Base-by-base conservation (phyloP, 345 rosid species). In the Euclidium syriacum region DNA sequence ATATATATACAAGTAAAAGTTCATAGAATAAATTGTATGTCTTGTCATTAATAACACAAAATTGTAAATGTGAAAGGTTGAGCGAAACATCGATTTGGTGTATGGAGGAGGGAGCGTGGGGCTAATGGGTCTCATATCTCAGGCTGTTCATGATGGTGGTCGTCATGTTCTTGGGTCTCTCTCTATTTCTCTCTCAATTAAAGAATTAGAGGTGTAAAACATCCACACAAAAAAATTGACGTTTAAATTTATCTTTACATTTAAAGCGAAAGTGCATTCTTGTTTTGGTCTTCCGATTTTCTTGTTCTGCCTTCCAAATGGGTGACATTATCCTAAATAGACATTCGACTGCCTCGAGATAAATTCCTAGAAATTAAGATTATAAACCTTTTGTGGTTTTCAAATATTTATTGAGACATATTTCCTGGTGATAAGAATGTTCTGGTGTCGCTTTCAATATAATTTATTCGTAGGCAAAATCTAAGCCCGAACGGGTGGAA, bases 61-160 rank as follows among this genome's bases (percentile, higher is more conserved):
- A 30, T 27, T 17, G 29, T 32, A 46, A 58, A 39, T 59, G 55
- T 52, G 34, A 56, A 48, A 71, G 75, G 75, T 64, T 54, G 70
- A 56, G 54, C 64, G 53, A 33, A 71, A 64, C 24, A 64, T 71
- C 27, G 75, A 71, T 71, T 64, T 71, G 64, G 75, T 71, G 46
- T 57, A 71, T 71, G 75, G 75, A 64, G 75, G 75, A 56, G 75
- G 71, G 49, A 71, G 75, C 59, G 65, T 71, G 59, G 75, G 75
- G 52, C 65, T 71, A 40, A 71, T 71, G 75, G 75, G 75, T 64
- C 70, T 63, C 53, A 39, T 71, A 9, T 64, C 75, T 64, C 52
- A 58, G 40, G 71, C 75, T 58, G 75, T 71, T 71, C 71, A 64
- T 57, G 61, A 71, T 71, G 65, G 65, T 58, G 75, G 75, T 64